These are phyloP conservation scores for Phytophthora litchii DNA, from an alignment of 352 stramenopile species.

Conservation along the genomic window DNA sequence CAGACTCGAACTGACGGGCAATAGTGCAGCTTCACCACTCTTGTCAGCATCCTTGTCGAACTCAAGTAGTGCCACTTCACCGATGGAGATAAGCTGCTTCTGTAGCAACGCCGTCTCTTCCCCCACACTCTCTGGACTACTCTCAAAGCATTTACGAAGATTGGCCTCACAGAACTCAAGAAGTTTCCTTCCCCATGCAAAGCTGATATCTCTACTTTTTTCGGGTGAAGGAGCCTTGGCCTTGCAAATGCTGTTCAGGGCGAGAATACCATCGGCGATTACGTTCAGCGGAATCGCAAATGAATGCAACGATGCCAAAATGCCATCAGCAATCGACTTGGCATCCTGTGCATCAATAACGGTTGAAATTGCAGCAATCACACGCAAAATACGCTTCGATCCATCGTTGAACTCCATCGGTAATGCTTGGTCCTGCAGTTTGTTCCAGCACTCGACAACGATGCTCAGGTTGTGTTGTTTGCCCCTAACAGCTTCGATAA, in stretches of 20 bases:
- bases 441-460: constrained; percentile 85
- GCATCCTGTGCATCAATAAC: constrained; percentile 77
- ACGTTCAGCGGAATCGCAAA: constrained; percentile 85
- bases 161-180: constrained; percentile 69
- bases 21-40: constrained; percentile 44
- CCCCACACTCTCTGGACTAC: constrained; percentile 49
- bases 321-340: constrained; percentile 75
- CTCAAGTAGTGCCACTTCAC: constrained; percentile 79
- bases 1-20: constrained; percentile 54
- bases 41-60: constrained; percentile 84
- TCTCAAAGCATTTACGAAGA: constrained; percentile 67
- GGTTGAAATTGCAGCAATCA: constrained; percentile 75
- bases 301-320: constrained; percentile 70
- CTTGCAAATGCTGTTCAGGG: constrained; percentile 82
- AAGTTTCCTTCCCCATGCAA: constrained; percentile 69
- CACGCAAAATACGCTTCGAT: constrained; percentile 82
- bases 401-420: constrained; percentile 73
- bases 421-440: constrained; percentile 70
- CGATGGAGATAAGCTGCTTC: constrained; percentile 82
- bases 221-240: constrained; percentile 59
- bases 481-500: constrained; percentile 57
- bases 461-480: constrained; percentile 70
- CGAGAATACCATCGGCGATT: constrained; percentile 74
- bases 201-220: constrained; percentile 64
- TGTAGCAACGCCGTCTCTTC: constrained; percentile 69